Base-by-base conservation (phyloP, 768 basidiomycete species). In the Scleroderma citrinum region DNA sequence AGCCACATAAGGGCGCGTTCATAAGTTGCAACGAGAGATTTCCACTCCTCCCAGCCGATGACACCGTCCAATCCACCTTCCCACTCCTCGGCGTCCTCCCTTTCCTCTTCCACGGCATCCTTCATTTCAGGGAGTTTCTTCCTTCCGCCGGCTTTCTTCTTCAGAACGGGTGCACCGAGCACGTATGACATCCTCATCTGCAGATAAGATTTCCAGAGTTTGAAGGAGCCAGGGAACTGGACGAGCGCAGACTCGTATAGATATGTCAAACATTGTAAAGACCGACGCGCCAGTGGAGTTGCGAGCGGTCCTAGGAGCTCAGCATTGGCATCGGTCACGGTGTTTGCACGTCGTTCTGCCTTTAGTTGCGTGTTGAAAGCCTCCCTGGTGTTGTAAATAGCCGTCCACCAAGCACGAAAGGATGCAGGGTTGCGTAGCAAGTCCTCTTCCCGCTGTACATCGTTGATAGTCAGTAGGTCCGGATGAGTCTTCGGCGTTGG, bases 21-120 rank as follows among this genome's bases (percentile, higher is more conserved):
- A 62, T 92, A 95, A 0, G 82, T 80, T 8, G 92, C 87, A 16
- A 95, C 76, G 12, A 99, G 77, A 14, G 82, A 70, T 61, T 81
- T 91, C 96, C 96, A 99, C 67, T 99, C 96, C 56, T 90, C 85
- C 83, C 86, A 96, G 5, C 95, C 96, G n/a, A 96, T 76, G 6
- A 93, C 73, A 2, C 85, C 82, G 61, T 98, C 90, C 44, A 98
- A 69, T 16, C 88, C 85, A 6, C 81, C 83, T 42, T 89, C 82
- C 92, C 94, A 98, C 56, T 86, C 74, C 62, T 91, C 83, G 41
- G 87, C 63, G 52, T 87, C 83, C 52, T 85, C 85, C 53, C 78
- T 72, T 54, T 91, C 92, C 48, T 91, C 91, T 59, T 91, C 89
- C 59, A 96, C 64, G 49, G 88, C 87, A 34, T 95, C 90, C 66